Evolutionary conservation across 2,329 filamentous ascomycete species (phyloP).

Genomic region (Sclerotinia trifoliorum): DNA sequence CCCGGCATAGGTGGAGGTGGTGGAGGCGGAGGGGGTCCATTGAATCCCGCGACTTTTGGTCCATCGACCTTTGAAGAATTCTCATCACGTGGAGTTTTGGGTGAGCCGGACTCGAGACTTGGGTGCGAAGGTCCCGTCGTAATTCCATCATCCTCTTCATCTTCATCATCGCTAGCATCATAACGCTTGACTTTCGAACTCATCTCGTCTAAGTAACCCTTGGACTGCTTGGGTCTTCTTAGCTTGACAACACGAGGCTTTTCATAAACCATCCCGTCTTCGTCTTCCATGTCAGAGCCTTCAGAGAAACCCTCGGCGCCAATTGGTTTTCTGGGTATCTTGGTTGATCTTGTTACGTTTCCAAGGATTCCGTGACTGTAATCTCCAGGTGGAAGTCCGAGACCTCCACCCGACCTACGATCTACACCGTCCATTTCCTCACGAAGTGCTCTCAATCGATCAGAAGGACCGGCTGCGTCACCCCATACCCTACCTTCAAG

Average conservation of each 20-base stretch:
- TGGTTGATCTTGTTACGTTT: constrained; percentile 63
- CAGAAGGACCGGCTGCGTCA: constrained; percentile 78
- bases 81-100: constrained; percentile 51
- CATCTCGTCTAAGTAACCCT: constrained; percentile 67
- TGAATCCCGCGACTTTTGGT: constrained; percentile 34
- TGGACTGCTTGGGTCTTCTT: constrained; percentile 62
- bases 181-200: constrained; percentile 70
- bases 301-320: constrained; percentile 39
- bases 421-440: constrained; percentile 84
- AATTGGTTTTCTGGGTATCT: constrained; percentile 55
- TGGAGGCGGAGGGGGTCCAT: constrained; percentile 42
- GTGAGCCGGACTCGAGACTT: constrained; percentile 65
- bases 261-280: constrained; percentile 57
- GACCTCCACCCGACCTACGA: constrained; percentile 39
- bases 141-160: constrained; percentile 57
- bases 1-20: constrained; percentile 43
- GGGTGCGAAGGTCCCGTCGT: constrained; percentile 75
- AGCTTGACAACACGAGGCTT: constrained; percentile 78
- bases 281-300: constrained; percentile 43
- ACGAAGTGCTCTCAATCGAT: constrained; percentile 84
- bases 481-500: constrained; percentile 91
- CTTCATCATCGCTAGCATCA: constrained; percentile 51
- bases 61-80: constrained; percentile 27
- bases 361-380: constrained; percentile 73
- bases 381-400: constrained; percentile 54